Base-by-base conservation (phyloP, 2,329 filamentous ascomycete genomes). In the Diaporthe sp. region DNA sequence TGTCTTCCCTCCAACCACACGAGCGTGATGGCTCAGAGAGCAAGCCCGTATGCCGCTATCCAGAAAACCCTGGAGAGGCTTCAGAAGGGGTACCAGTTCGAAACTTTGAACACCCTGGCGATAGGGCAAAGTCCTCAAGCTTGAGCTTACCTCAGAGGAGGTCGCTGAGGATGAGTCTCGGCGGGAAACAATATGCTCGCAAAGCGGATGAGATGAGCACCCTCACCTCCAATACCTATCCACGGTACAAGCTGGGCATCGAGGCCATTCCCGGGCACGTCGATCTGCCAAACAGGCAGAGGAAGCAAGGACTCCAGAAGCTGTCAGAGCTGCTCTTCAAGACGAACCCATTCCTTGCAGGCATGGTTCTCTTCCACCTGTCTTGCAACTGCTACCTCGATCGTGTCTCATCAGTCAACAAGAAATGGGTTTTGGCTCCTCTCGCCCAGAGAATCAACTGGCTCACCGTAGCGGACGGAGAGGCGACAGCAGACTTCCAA, bases 111-210 rank as follows among this genome's bases (percentile, higher is more conserved):
- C 10, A 4, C 12, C 37, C 37, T 12, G 37, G 12, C 12, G 37
- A 39, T 39, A 39, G 0, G 10, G 37, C 3, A 13, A 39, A 39
- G 3, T 5, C 37, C 37, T 0, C 37, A 12, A 39, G 2, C 37
- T 39, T 39, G 37, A 4, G 0, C 1, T 39, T 0, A 39, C 10
- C 10, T 13, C 37, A 39, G 37, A 39, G 37, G 37, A 13, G 37
- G 37, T 39, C 12, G 37, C 37, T 39, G 37, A 39, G 3, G 10
- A 13, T 39, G 37, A 39, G 1, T 4, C 12, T 39, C 37, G 37
- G 10, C 3, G 37, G 1, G 37, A 39, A 0, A 5, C 42, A 1
- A 8, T 17, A 44, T 19, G 15, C 49, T 25, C n/a, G 1, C 12
- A 22, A 9, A 25, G 22, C n/a, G 10, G 49, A 55, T 13, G 31